Evolutionary conservation across 257 asterid species (phyloP).

Genomic region (Asclepias syriaca): DNA sequence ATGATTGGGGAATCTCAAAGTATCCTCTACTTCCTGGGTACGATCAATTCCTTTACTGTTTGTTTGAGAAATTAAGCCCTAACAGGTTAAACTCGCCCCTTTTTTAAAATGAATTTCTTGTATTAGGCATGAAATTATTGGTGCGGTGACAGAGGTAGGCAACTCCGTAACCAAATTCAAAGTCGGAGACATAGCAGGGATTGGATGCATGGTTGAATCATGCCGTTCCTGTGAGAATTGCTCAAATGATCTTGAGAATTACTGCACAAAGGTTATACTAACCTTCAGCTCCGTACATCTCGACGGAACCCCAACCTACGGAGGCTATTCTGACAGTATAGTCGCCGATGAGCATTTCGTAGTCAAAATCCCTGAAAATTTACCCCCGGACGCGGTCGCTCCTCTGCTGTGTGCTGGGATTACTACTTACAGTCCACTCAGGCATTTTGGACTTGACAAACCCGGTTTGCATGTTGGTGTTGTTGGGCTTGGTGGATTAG

Average conservation of each 20-base stretch:
- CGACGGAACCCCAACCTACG: slow-evolving; percentile 39
- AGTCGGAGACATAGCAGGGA: slow-evolving; percentile 58
- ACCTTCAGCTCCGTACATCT: slow-evolving; percentile 16
- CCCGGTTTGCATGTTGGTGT: slow-evolving; percentile 34
- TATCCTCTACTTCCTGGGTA: slow-evolving; percentile 31
- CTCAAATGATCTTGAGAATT: slow-evolving; percentile 37
- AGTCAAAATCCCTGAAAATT: slow-evolving; percentile 29
- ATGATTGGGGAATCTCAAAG: slow-evolving; percentile 17
- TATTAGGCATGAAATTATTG: slow-evolving; percentile 62
- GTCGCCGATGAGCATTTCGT: slow-evolving; percentile 36
- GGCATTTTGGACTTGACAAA: slow-evolving; percentile 33
- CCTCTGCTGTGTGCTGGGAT: slow-evolving; percentile 44
- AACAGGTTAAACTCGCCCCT: no score
- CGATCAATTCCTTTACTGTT: not conserved
- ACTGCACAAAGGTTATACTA: slow-evolving; percentile 26
- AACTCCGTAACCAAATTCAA: slow-evolving; percentile 43
- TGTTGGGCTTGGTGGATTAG: slow-evolving; percentile 25
- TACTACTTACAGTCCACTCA: slow-evolving; percentile 38
- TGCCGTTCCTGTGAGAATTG: slow-evolving; percentile 54
- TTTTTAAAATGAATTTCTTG: not conserved
- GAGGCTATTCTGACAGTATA: slow-evolving; percentile 37
- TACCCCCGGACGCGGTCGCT: slow-evolving; percentile 36
- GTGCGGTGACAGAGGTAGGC: slow-evolving; percentile 56
- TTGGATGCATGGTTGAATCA: slow-evolving; percentile 60
- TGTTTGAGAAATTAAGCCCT: no score